Evolutionary conservation across 1,139 yeast species (phyloP).

Genomic region (Saccharomyces uvarum): DNA sequence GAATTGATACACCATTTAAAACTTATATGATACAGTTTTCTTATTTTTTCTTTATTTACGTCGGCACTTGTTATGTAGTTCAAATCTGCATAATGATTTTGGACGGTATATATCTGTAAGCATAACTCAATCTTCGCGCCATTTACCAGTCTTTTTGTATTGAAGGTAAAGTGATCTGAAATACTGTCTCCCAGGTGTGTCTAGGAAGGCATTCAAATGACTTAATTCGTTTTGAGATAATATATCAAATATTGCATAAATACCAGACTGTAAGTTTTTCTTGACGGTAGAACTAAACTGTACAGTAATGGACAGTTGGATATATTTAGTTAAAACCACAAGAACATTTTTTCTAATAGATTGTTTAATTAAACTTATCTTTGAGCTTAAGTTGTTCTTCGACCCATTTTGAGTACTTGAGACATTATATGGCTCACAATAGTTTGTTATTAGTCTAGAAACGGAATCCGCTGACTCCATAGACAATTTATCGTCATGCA

Average conservation of each 20-base stretch:
- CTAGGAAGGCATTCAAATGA: constrained; percentile 61
- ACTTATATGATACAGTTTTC: not conserved
- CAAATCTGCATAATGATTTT: not conserved
- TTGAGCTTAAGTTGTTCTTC: constrained; percentile 43
- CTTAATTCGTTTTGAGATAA: constrained; percentile 61
- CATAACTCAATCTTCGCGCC: constrained; percentile 51
- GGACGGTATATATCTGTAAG: not conserved
- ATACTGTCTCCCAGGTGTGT: constrained; percentile 59
- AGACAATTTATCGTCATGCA: constrained; percentile 15
- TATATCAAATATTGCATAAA: constrained; percentile 60
- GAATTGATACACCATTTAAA: not conserved
- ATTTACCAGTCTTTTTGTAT: constrained; percentile 72
- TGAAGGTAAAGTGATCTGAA: constrained; percentile 63
- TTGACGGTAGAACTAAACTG: constrained; percentile 44
- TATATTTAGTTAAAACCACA: constrained; percentile 49
- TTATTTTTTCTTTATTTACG: not conserved
- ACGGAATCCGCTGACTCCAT: constrained; percentile 38
- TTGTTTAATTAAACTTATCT: constrained; percentile 47
- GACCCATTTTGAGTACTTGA: constrained; percentile 17
- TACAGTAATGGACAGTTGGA: constrained; percentile 43
- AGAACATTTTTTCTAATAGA: constrained; percentile 59
- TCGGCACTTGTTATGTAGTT: not conserved
- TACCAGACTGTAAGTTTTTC: constrained; percentile 47
- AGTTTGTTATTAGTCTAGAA: constrained; percentile 53
- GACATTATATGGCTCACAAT: constrained; percentile 58